Conservation (phyloP, 441 rosid species). For the Eruca vesicaria region DNA sequence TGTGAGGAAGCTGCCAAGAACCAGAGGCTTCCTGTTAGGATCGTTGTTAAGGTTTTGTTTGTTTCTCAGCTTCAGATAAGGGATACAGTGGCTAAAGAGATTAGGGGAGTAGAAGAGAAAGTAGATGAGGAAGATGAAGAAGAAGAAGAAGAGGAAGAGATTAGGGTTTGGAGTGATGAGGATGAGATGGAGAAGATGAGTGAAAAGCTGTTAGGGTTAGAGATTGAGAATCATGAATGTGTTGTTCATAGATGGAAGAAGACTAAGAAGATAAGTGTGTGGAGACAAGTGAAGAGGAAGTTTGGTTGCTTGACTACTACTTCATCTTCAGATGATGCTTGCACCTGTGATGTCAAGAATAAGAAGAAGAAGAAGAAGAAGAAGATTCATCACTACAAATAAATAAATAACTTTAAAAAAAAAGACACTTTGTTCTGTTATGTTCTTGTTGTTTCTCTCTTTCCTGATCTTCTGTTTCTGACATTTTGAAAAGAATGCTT, state of each 20-base stretch:
- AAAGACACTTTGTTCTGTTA: background rate
- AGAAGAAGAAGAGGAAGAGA: slow-evolving; percentile 25
- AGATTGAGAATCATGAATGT: slow-evolving; percentile 41
- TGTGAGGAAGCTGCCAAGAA: slow-evolving; percentile 63
- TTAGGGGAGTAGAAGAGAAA: slow-evolving; percentile 28
- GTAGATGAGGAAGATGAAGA: slow-evolving; percentile 35
- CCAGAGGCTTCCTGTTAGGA: slow-evolving; percentile 66
- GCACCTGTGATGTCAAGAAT: slow-evolving; percentile 55
- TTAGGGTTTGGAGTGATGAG: slow-evolving; percentile 12
- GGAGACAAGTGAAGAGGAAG: slow-evolving; percentile 85
- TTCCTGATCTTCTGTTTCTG: slow-evolving; percentile 14
- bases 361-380: slow-evolving; percentile 43
- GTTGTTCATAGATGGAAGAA: slow-evolving; percentile 33
- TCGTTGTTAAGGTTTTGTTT: slow-evolving; percentile 55
- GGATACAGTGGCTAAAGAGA: slow-evolving; percentile 45
- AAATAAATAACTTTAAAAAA: background rate
- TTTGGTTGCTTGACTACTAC: slow-evolving; percentile 57
- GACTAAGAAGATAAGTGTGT: slow-evolving; percentile 50
- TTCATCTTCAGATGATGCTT: slow-evolving; percentile 39
- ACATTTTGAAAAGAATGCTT: slow-evolving; percentile 7
- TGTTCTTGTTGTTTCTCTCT: background rate
- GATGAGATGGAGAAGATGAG: slow-evolving; percentile 26
- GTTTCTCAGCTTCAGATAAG: slow-evolving; percentile 62
- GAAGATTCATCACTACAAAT: slow-evolving; percentile 43
- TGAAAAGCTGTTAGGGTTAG: slow-evolving; percentile 51